Conservation (phyloP, 164 flowering plant species). For the Sedum album region DNA sequence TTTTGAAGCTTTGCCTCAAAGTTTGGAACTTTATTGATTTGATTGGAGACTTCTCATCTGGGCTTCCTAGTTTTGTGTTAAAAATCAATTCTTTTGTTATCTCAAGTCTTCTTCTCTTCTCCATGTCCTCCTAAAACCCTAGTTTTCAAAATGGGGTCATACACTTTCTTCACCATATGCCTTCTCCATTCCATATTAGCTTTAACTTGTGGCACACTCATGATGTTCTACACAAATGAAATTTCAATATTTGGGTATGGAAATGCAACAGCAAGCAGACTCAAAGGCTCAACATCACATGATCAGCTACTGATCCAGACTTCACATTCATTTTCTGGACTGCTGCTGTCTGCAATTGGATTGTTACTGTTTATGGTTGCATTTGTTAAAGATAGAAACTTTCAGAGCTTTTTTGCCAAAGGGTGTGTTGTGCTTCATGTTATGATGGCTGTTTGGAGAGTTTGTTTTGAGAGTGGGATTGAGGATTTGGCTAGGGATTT, state of each 20-base stretch:
- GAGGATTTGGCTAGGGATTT: constrained; percentile 45
- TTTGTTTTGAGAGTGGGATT: constrained; percentile 27
- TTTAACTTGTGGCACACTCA: constrained; percentile 24
- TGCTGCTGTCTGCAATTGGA: constrained; percentile 16
- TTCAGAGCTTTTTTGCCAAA: constrained; percentile 58
- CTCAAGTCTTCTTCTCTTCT: not conserved
- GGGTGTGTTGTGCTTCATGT: constrained; percentile 36
- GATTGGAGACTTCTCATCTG: not conserved
- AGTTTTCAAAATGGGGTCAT: constrained; percentile 9
- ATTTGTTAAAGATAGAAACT: constrained; percentile 47
- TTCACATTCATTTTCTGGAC: constrained; percentile 56
- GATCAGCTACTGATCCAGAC: constrained; percentile 61
- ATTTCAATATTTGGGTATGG: constrained; percentile 47
- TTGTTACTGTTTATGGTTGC: constrained; percentile 50
- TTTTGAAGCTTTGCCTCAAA: not conserved
- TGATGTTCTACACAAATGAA: constrained; percentile 40
- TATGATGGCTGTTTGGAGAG: constrained; percentile 37
- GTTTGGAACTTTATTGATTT: constrained; percentile 3
- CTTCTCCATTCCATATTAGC: constrained; percentile 39
- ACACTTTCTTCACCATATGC: constrained; percentile 30
- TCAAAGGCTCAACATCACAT: constrained; percentile 61
- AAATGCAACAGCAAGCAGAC: constrained; percentile 29
- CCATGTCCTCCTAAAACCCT: not conserved
- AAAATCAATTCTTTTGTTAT: not conserved
- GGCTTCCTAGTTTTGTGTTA: not conserved